Base-by-base conservation (phyloP, 495 filamentous ascomycete genomes). In the Aspergillus mulundensis region DNA sequence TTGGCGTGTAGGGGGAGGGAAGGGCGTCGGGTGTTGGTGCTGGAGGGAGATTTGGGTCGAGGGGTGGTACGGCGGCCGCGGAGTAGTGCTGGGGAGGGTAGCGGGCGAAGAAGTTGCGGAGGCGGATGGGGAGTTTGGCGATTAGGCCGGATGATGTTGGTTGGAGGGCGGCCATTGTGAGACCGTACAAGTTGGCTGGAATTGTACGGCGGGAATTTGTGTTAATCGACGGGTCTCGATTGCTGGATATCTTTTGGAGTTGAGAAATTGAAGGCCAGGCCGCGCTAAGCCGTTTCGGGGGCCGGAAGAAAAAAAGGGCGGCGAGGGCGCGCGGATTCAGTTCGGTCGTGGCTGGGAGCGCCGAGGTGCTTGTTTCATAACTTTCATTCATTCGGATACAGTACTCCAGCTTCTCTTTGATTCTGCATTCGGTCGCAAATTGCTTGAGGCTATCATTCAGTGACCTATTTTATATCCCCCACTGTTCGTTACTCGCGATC, bases 71-170 rank as follows among this genome's bases (percentile, higher is more conserved):
- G 49, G 76, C 68, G 45, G 72, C 58, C 7, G 68, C 56, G 45
- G 77, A 74, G 60, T 74, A 72, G 55, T 70, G 47, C 62, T 77
- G 73, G 24, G 93, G 91, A 21, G 93, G 94, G 65, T 91, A 96
- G 57, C 87, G 85, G 34, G 87, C 85, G 71, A 98, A 90, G 81
- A 98, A 96, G 58, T 85, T 84, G 55, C 82, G 82, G n/a, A 98
- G 81, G 16, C 86, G 85, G 18, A 78, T 71, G 15, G 91, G 94
- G 40, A 78, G 64, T 12, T 61, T 59, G 51, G 47, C 62, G 10
- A 70, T 53, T 52, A 63, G 50, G 51, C 49, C 45, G 34, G 25
- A 7, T 15, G 44, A 20, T 11, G 57, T 25, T 39, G 51, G 19
- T 30, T 61, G 21, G 3, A 55, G 21, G 38, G 60, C 43, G 7